A percentile compares a stretch with the other conserved stretches of the same genome.
Conservation (phyloP, 1,139 yeast species). For the Pichia sp. region DNA sequence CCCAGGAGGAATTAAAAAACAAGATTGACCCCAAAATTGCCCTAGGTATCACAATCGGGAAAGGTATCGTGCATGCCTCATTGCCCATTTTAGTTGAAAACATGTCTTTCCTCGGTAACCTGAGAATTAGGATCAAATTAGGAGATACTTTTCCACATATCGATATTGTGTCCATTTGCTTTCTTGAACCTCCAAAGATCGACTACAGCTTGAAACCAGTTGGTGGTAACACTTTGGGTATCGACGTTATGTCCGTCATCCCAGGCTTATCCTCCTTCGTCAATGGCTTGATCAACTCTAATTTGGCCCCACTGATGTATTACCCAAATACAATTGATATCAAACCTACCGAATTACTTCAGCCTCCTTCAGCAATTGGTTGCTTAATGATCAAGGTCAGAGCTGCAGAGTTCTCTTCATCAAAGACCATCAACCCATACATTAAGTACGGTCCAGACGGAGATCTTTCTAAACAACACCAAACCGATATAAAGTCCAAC, state of each 20-base stretch:
- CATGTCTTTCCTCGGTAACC: slow-evolving; percentile 68
- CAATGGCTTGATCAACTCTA: slow-evolving; percentile 62
- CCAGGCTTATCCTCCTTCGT: slow-evolving; percentile 79
- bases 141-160: slow-evolving; percentile 69
- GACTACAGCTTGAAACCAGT: slow-evolving; percentile 81
- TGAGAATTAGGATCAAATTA: slow-evolving; percentile 62
- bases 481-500: slow-evolving; percentile 54
- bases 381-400: slow-evolving; percentile 59
- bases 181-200: slow-evolving; percentile 71
- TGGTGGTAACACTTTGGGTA: slow-evolving; percentile 79
- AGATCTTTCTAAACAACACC: slow-evolving; percentile 38
- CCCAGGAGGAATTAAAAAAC: slow-evolving; percentile 63
- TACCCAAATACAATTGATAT: slow-evolving; percentile 79
- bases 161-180: slow-evolving; percentile 62
- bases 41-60: slow-evolving; percentile 72
- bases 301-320: slow-evolving; percentile 69
- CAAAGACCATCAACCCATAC: slow-evolving; percentile 51
- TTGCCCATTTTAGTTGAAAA: slow-evolving; percentile 73
- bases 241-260: slow-evolving; percentile 76
- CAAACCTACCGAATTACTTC: slow-evolving; percentile 67
- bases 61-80: slow-evolving; percentile 70
- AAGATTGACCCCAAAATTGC: slow-evolving; percentile 77
- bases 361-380: slow-evolving; percentile 64
- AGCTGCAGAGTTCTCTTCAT: slow-evolving; percentile 43
- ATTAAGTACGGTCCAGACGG: slow-evolving; percentile 36